A percentile compares a stretch with the other conserved stretches of the same genome.
Evolutionary conservation across 306 rosid species (phyloP).

Genomic region (Crataegus laevigata): DNA sequence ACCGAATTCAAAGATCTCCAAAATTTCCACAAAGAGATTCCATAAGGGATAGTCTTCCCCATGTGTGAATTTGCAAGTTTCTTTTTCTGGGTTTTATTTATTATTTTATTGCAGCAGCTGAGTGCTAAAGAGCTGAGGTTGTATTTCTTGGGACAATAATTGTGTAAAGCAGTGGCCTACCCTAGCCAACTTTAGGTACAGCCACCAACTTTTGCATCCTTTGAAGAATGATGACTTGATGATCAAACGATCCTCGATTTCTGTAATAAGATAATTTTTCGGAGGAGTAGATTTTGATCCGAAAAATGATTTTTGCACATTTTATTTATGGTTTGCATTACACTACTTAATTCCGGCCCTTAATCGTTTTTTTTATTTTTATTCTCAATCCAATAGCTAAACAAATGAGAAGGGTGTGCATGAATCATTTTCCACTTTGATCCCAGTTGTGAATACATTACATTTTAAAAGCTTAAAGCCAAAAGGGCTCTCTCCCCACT

Average conservation of each 20-base stretch:
- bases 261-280: constrained; percentile 27
- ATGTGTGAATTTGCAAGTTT: not conserved
- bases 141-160: constrained; percentile 41
- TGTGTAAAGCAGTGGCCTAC: constrained; percentile 36
- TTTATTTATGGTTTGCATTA: too few species aligned
- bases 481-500: not conserved
- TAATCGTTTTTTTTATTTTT: too few species aligned
- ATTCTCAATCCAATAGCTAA: too few species aligned
- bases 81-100: not conserved
- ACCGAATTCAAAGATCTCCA: too few species aligned
- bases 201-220: constrained; percentile 46
- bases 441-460: constrained; percentile 40
- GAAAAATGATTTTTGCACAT: not conserved
- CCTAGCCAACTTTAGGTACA: constrained; percentile 35
- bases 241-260: constrained; percentile 43
- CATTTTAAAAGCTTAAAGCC: not conserved
- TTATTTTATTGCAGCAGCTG: not conserved
- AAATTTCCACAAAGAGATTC: too few species aligned
- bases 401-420: not conserved
- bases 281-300: not conserved
- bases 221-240: constrained; percentile 59
- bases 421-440: not conserved
- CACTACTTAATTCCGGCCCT: too few species aligned
- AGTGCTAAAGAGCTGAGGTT: constrained; percentile 20
- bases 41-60: too few species aligned